Evolutionary conservation across 1,284 basidiomycete genomes (phyloP).

Genomic region (Heliocybe sulcata): DNA sequence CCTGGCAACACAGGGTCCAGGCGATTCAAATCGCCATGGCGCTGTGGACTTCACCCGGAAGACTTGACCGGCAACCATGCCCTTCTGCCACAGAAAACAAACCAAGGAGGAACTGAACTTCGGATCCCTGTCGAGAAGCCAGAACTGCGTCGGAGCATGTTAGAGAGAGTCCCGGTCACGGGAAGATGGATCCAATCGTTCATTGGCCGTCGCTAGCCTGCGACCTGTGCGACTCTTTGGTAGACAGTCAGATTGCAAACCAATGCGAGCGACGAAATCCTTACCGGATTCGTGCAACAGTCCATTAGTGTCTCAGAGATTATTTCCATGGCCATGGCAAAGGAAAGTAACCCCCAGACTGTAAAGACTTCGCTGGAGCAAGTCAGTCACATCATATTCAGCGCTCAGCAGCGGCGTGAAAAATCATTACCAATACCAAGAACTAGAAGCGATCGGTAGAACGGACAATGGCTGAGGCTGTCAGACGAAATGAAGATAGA

Average conservation of each 20-base stretch:
- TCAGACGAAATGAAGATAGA: constrained; percentile 4
- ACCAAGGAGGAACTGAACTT: too few species aligned
- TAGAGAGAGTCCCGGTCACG: too few species aligned
- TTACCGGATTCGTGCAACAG: background rate
- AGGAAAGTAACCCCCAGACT: background rate
- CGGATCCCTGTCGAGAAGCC: too few species aligned
- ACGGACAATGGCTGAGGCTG: background rate
- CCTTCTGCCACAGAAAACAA: too few species aligned
- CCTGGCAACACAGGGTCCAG: too few species aligned
- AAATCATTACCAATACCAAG: background rate
- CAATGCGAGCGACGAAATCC: background rate
- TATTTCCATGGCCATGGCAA: background rate
- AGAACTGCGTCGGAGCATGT: too few species aligned
- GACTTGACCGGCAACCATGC: too few species aligned
- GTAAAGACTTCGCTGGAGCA: background rate
- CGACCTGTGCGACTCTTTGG: background rate
- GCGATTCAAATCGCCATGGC: too few species aligned
- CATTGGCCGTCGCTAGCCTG: background rate
- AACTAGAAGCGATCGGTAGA: background rate
- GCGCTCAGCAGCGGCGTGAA: background rate
- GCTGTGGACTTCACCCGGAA: too few species aligned
- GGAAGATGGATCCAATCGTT: too few species aligned
- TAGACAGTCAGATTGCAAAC: background rate
- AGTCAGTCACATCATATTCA: background rate
- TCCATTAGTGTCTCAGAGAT: background rate